Conservation (phyloP, 2,329 filamentous ascomycete genomes). For the Ophiostoma sp. region DNA sequence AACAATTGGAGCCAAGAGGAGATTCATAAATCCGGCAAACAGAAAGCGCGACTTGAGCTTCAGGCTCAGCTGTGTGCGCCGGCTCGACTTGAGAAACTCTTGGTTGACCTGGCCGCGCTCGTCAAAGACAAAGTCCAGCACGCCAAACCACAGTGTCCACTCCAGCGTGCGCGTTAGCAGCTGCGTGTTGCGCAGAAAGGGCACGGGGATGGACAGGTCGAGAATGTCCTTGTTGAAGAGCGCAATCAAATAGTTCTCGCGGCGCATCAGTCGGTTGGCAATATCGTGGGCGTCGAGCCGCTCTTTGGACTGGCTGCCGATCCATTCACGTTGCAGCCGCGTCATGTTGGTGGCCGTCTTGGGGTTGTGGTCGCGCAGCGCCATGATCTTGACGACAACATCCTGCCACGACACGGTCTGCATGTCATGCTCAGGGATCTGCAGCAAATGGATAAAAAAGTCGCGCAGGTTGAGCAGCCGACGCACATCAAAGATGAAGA, state of each 20-base stretch:
- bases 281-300: constrained; percentile 95
- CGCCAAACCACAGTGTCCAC: constrained; percentile 85
- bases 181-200: constrained; percentile 72
- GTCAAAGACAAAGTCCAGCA: constrained; percentile 93
- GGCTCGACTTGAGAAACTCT: constrained; percentile 77
- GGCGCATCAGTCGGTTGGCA: constrained; percentile 91
- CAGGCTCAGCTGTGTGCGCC: constrained; percentile 70
- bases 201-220: constrained; percentile 78
- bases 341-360: constrained; percentile 61
- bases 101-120: constrained; percentile 80
- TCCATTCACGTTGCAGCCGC: constrained; percentile 48
- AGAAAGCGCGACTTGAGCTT: constrained; percentile 72
- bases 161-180: constrained; percentile 85
- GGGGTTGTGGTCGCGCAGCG: constrained; percentile 78
- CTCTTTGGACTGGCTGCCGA: constrained; percentile 85
- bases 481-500: constrained; percentile 62
- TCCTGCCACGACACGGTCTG: constrained; percentile 94
- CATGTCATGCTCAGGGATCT: constrained; percentile 77
- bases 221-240: constrained; percentile 96
- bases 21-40: constrained; percentile 78
- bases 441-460: constrained; percentile 77
- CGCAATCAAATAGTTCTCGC: constrained; percentile 94
- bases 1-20: constrained; percentile 80
- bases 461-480: constrained; percentile 72
- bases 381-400: constrained; percentile 79